These are phyloP conservation scores for Nymphaea colorata DNA, from an alignment of 164 flowering plant species.

Conservation along the genomic window DNA sequence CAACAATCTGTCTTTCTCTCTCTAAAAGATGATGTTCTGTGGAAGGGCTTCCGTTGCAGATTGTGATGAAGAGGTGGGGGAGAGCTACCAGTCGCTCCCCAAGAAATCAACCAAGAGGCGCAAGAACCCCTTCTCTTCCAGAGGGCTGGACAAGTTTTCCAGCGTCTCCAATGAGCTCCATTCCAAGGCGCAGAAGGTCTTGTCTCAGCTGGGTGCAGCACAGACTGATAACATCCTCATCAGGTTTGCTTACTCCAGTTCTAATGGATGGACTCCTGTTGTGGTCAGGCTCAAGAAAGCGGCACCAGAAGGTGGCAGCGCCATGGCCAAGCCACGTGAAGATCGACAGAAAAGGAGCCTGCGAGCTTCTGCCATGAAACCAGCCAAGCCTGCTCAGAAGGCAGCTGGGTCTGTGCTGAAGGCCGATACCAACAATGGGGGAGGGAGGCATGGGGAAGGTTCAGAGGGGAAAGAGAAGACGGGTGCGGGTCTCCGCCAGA, in stretches of 20 bases:
- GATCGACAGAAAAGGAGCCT: background rate
- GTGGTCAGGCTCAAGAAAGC: slow-evolving; percentile 1
- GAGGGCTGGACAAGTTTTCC: slow-evolving; percentile 8
- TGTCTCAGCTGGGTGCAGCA: slow-evolving; percentile 3
- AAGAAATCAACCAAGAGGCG: background rate
- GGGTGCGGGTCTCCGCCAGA: background rate
- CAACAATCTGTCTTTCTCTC: background rate
- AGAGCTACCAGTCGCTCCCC: background rate
- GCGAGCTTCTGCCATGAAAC: background rate
- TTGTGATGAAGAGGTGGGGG: background rate
- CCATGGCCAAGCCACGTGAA: background rate
- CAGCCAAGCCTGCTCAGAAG: background rate
- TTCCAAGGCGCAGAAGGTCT: slow-evolving; percentile 2
- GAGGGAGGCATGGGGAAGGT: background rate
- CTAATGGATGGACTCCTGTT: slow-evolving; percentile 5
- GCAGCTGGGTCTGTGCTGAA: background rate
- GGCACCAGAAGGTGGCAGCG: background rate
- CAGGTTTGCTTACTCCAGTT: slow-evolving; percentile 5
- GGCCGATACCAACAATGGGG: background rate
- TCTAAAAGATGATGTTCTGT: background rate
- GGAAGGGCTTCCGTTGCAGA: background rate
- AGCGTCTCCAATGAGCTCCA: slow-evolving; percentile 4
- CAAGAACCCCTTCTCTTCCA: slow-evolving; percentile 6
- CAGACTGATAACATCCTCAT: slow-evolving; percentile 1
- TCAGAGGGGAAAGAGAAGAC: background rate